Base-by-base conservation (phyloP, 2,329 filamentous ascomycete species). In the Cladophialophora bantiana region DNA sequence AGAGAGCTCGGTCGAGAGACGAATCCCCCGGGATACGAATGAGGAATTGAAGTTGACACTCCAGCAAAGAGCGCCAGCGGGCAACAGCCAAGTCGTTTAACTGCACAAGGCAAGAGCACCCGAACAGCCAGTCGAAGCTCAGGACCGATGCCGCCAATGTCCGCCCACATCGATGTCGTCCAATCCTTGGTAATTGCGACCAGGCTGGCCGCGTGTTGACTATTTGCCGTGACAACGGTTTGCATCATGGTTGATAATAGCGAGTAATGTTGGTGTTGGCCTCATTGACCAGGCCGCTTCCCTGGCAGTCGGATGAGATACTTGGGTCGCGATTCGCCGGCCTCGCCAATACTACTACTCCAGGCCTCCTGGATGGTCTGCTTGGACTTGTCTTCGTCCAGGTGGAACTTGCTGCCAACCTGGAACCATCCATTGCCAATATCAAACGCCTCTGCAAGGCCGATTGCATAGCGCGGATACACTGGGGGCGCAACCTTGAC, bases 391-490 rank as follows among this genome's bases (percentile, higher is more conserved):
- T 81, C 78, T 40, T 88, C 79, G 12, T 83, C 84, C 0, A 86
- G 85, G 1, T 73, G 72, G 42, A 88, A 82, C 7, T 79, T 80
- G 53, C 85, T 73, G 0, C 87, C 87, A 68, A 83, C 84, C 71
- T 86, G 84, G 87, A 88, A 91, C 35, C 77, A 79, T 0, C 87
- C 88, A 31, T 83, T 85, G 2, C 83, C 84, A 42, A 83, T 79
- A 34, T 84, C 78, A 4, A 88, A 78, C 55, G 82, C 84, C 69
- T 89, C 81, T 65, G 78, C 79, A 71, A 90, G 88, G 74, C 85
- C 85, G 72, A 82, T 82, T 0, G 82, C 72, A 0, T 69, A 60
- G n/a, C 63, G 68, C 7, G 63, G 63, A 50, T 60, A 66, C 3
- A 26, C 42, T 0, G 63, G 20, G 5, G 63, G 60, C 9, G 64